Base-by-base conservation (phyloP, 1,284 basidiomycete species). In the Golubevia sp. region DNA sequence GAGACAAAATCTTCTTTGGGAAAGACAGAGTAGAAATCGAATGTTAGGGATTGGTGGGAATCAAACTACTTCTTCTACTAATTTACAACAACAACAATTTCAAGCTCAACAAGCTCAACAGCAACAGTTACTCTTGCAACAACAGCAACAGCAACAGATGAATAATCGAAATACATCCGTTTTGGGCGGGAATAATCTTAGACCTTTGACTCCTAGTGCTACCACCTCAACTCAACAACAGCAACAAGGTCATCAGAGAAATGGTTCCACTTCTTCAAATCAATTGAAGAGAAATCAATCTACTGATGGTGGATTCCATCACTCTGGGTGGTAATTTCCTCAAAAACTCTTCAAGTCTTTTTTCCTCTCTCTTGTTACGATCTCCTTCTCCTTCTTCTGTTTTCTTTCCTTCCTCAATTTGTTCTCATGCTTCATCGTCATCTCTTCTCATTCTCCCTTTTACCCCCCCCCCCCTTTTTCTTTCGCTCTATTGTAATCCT, bases 1-100 rank as follows among this genome's bases (percentile, higher is more conserved):
- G 18, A 69, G 77, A 3, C 70, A 79, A 51, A 83, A 83, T 50
- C 59, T 83, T 61, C 62, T 80, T 5, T 83, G 80, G 80, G 79
- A 83, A 57, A 72, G 77, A 15, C 77, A 83, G 62, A 76, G 70
- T 49, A 68, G 79, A 11, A 71, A 75, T 24, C 59, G 80, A 18
- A 74, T 81, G 65, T 66, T 82, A 56, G 80, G 80, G n/a, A 69
- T 78, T 24, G 74, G 74, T 44, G 70, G n/a, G 7, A 49, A 64
- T 62, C 20, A 59, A 59, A 20, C 56, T 56, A 58, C 30, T 56
- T 56, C 2, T 59, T 49, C n/a, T 49, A 34, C 18, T 26, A 27
- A 27, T 26, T 13, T 52, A 23, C 7, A 5, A 7, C 21, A 52
- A 23, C 25, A 20, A 20, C 55, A 34, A 23, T 18, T 24, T 21